Percentiles rank a stretch among this genome's conserved stretches.
Conservation (phyloP, 1,284 basidiomycete species). For the Rhodotorula sp. region DNA sequence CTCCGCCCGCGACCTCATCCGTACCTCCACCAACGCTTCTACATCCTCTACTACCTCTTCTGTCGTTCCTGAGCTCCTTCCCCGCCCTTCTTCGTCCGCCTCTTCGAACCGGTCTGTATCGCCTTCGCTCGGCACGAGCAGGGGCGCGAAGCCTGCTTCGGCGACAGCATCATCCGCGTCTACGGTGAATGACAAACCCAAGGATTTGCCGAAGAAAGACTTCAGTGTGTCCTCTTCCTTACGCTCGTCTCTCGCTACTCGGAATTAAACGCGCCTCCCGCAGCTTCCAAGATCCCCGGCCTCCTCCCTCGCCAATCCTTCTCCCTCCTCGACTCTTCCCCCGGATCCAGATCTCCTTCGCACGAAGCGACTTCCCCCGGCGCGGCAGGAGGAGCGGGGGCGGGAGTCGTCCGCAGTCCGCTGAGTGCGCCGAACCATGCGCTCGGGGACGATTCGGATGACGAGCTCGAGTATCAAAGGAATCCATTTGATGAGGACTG, state of each 20-base stretch:
- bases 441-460: conserved; percentile 19
- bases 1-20: neutral
- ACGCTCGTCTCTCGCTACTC: neutral
- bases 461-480: conserved; percentile 33
- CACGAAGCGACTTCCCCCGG: neutral
- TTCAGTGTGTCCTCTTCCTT: neutral
- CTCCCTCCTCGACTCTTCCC: conserved; percentile 30
- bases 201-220: conserved; percentile 15
- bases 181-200: neutral
- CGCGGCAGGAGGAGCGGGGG: neutral
- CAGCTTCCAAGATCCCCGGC: conserved; percentile 21
- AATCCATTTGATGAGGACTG: conserved; percentile 39
- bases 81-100: neutral
- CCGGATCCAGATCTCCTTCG: neutral
- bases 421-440: conserved; percentile 7
- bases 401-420: neutral
- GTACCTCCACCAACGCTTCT: neutral
- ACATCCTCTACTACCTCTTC: neutral
- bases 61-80: neutral
- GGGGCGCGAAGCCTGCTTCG: too few species aligned
- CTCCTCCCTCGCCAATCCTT: conserved; percentile 34
- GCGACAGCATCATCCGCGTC: neutral
- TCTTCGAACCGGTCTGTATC: too few species aligned
- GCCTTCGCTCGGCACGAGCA: too few species aligned
- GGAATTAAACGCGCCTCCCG: too few species aligned